Evolutionary conservation across 208 protist species (phyloP), one percentile per base, ranked within the genome.

Genomic region (Wallacemonas sp.): DNA sequence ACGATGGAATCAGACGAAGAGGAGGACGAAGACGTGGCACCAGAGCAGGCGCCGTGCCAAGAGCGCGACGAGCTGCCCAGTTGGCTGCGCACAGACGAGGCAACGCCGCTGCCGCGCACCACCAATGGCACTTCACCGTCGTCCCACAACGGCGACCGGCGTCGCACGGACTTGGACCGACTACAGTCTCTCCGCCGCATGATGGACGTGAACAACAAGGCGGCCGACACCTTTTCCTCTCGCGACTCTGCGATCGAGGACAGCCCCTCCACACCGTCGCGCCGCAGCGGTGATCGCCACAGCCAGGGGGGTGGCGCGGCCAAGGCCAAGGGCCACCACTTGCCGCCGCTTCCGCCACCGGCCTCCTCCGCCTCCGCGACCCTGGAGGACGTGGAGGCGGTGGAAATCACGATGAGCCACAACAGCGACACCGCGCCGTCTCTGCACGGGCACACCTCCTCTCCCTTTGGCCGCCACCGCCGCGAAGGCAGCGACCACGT

Each of bases 401-500:
- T 59, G 7, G 52, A 59, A 23, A 59, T 59, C 14, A 29, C 31
- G 12, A 59, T 59, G 52, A 59, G 52, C 31, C 52, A 59, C 26
- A 26, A 4, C 16, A 59, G 52, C 52, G 52, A 59, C 3, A n/a
- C n/a, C n/a, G n/a, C n/a, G n/a, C n/a, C n/a, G n/a, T n/a, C n/a
- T n/a, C n/a, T n/a, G n/a, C n/a, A n/a, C n/a, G n/a, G n/a, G n/a
- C n/a, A n/a, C n/a, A 42, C 52, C 14, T 59, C 52, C 0, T 28
- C 28, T 36, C 22, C 28, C 52, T 29, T 12, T 5, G 11, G 52
- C 18, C 26, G 28, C 10, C 49, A 28, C 25, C 8, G 11, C 25
- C 20, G 49, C 49, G 49, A 57, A 0, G 49, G 29, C 28, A 8
- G 20, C 49, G 49, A 57, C 26, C 5, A 8, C 12, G 49, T 57